phyloP scores from a whole-genome alignment of 2,329 filamentous ascomycete species.

The Lasiodiplodia sp. region DNA sequence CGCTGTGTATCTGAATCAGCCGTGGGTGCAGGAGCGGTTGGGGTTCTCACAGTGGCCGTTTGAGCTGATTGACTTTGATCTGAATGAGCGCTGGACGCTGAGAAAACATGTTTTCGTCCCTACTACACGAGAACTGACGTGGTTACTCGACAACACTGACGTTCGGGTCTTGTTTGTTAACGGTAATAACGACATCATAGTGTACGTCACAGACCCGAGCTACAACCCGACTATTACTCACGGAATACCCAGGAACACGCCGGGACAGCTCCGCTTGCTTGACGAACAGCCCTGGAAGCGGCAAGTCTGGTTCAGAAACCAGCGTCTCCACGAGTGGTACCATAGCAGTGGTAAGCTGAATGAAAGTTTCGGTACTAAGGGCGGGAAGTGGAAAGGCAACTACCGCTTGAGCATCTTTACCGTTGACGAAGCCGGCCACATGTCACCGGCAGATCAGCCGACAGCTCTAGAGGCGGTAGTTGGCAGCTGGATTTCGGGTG shows the following conservation, averaged over 20 bases:
- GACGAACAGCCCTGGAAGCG: background rate
- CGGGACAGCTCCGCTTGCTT: background rate
- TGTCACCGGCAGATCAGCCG: background rate
- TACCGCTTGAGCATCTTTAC: background rate
- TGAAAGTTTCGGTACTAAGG: background rate
- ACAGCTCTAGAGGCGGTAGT: background rate
- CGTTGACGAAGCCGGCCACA: background rate
- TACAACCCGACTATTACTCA: background rate
- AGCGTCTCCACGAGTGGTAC: background rate
- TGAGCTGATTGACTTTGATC: background rate
- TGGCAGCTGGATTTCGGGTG: background rate
- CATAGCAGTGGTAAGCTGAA: background rate
- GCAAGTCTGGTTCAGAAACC: background rate
- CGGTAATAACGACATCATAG: constrained; percentile 1
- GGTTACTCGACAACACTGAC: background rate
- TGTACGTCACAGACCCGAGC: background rate
- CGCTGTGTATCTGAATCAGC: background rate
- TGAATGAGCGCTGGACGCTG: background rate
- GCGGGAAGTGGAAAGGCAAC: background rate
- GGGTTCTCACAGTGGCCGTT: background rate
- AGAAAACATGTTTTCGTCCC: background rate
- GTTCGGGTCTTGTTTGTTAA: constrained; percentile 1
- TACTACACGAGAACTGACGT: background rate
- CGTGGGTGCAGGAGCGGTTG: constrained; percentile 3
- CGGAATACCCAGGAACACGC: background rate